Percentiles rank a stretch among this genome's conserved stretches.
Conservation (phyloP, 257 asterid genomes). For the Anisodus acutangulus region DNA sequence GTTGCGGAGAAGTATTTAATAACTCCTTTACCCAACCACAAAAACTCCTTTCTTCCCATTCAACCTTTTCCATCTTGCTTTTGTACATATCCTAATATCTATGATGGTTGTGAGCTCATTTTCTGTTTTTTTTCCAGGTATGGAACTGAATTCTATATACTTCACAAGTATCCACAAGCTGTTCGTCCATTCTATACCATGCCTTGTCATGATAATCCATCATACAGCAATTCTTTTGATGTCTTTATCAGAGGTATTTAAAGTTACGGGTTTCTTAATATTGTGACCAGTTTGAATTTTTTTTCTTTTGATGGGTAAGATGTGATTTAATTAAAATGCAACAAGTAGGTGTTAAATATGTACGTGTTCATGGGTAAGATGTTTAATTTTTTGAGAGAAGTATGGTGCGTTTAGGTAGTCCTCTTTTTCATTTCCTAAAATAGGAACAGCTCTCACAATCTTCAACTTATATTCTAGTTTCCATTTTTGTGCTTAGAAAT, state of each 20-base stretch:
- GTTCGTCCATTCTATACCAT: conserved; percentile 92
- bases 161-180: conserved; percentile 84
- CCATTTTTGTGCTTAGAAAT: background rate
- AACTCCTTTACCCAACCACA: conserved; percentile 20
- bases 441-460: background rate
- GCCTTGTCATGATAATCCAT: conserved; percentile 73
- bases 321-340: background rate
- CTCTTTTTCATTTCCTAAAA: background rate
- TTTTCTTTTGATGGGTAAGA: conserved; percentile 12
- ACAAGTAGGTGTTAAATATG: background rate
- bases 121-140: conserved; percentile 51
- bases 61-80: conserved; percentile 10
- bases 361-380: background rate
- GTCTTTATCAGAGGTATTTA: conserved; percentile 79
- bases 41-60: background rate
- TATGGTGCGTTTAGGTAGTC: background rate
- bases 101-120: background rate
- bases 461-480: background rate
- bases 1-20: conserved; percentile 70
- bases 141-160: conserved; percentile 92
- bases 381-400: conserved; percentile 10
- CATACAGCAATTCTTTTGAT: conserved; percentile 86
- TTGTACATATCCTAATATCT: background rate
- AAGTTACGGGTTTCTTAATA: background rate
- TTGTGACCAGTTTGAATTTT: background rate